phyloP scores from a whole-genome alignment of 2,329 filamentous ascomycete species.

The Dothideomycetes sp. region DNA sequence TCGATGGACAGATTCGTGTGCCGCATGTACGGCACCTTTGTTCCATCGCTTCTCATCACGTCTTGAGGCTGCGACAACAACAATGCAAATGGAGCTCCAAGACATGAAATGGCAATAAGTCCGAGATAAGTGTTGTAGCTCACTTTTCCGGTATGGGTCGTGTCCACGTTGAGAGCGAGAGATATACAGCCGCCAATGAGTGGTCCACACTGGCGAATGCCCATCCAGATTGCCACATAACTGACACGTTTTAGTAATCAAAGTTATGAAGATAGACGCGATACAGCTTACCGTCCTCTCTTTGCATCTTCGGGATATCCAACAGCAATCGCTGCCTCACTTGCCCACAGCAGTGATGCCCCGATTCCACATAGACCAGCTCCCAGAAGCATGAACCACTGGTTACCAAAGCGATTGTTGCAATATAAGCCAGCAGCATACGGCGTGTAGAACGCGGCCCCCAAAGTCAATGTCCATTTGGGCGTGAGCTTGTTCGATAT shows the following conservation, averaged over 20 bases:
- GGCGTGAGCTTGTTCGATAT: constrained; percentile 5
- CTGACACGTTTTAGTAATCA: too few relatives aligned
- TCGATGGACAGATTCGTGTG: constrained; percentile 26
- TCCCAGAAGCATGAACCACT: constrained; percentile 6
- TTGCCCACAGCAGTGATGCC: constrained; percentile 4
- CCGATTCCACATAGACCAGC: constrained; percentile 2
- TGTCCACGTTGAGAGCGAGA: constrained; percentile 8
- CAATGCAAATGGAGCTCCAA: constrained; percentile 25
- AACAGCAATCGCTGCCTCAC: constrained; percentile 4
- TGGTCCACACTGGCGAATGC: constrained; percentile 6
- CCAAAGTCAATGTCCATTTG: constrained; percentile 1
- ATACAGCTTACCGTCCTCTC: neutral
- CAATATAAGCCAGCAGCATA: constrained; percentile 4
- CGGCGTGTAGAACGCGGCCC: constrained; percentile 1
- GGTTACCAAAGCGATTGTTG: constrained; percentile 4
- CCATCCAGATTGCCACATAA: constrained; percentile 5
- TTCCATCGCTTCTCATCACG: constrained; percentile 30
- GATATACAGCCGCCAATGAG: constrained; percentile 5
- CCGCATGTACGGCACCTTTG: constrained; percentile 22
- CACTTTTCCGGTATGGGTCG: constrained; percentile 8
- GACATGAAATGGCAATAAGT: constrained; percentile 20
- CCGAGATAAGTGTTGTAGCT: constrained; percentile 12
- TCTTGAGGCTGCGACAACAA: constrained; percentile 30
- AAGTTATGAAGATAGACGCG: neutral
- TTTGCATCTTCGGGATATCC: constrained; percentile 3